Percentiles rank a stretch among this genome's conserved stretches.
phyloP scores from a whole-genome alignment of 129 eudicot genomes.

The Escallonia herrerae region DNA sequence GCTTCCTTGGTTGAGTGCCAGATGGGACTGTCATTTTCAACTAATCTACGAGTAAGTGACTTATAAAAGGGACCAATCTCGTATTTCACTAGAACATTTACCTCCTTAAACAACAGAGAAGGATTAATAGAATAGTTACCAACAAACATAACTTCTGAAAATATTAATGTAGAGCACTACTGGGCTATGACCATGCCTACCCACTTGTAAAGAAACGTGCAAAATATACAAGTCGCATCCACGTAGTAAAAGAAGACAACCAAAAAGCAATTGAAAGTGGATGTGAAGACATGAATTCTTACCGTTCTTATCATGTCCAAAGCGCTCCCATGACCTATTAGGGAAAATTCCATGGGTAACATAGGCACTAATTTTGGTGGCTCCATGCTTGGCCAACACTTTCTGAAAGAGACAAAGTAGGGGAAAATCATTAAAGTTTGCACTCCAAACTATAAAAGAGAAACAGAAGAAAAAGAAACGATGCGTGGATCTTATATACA shows the following conservation, averaged over 20 bases:
- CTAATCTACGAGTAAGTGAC: no score
- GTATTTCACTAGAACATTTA: no score
- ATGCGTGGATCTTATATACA: no score
- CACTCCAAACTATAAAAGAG: neutral
- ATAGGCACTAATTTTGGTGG: slow-evolving; percentile 81
- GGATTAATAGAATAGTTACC: neutral
- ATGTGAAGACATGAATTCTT: slow-evolving; percentile 6
- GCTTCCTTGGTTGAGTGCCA: no score
- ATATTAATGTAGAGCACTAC: neutral
- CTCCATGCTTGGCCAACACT: slow-evolving; percentile 92
- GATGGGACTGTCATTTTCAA: no score
- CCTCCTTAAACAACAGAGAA: no score
- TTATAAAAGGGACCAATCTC: no score
- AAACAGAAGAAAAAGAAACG: no score
- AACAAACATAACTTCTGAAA: neutral
- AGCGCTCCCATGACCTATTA: slow-evolving; percentile 89
- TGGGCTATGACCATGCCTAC: neutral
- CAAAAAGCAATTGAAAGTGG: neutral
- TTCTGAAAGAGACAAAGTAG: slow-evolving; percentile 32
- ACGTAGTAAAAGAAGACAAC: neutral
- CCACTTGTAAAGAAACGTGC: neutral
- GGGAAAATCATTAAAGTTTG: neutral
- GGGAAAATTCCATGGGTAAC: slow-evolving; percentile 98
- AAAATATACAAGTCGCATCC: neutral
- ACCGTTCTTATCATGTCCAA: slow-evolving; percentile 73